These are phyloP conservation scores for Musa balbisiana DNA, from an alignment of 202 grass and related monocot species.

Conservation along the genomic window DNA sequence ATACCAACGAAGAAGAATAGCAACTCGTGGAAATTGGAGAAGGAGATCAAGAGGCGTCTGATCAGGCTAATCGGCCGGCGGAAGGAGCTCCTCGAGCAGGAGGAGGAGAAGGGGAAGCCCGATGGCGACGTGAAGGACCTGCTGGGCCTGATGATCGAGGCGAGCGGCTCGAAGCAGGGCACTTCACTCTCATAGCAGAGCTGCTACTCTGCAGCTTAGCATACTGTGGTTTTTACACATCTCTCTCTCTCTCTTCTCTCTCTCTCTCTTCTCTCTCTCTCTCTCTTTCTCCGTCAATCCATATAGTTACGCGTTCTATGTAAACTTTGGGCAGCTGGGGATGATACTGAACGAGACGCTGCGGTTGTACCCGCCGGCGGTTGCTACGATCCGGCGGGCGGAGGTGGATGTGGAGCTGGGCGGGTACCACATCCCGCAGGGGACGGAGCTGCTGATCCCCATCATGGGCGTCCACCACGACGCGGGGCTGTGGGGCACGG, in stretches of 20 bases:
- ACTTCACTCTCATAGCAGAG: too few relatives aligned
- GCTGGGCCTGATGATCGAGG: conserved; percentile 82
- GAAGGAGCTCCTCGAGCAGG: conserved; percentile 26
- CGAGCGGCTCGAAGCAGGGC: conserved; percentile 11
- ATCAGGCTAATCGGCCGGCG: conserved; percentile 55
- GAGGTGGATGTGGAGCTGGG: conserved; percentile 77
- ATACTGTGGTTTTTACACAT: too few relatives aligned
- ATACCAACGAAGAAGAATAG: conserved; percentile 91
- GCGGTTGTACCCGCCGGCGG: conserved; percentile 85
- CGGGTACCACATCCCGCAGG: conserved; percentile 62
- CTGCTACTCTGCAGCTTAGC: too few relatives aligned
- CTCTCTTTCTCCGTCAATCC: neutral
- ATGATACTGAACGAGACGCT: conserved; percentile 93
- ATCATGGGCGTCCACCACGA: conserved; percentile 99
- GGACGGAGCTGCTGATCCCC: conserved; percentile 80
- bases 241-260: too few relatives aligned
- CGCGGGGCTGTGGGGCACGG: conserved; percentile 54
- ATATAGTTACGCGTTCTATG: neutral
- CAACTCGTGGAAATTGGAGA: conserved; percentile 89
- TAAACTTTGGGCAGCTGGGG: conserved; percentile 34
- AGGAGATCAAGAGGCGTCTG: conserved; percentile 79
- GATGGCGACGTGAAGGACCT: conserved; percentile 56
- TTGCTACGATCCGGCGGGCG: conserved; percentile 79
- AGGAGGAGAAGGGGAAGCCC: conserved; percentile 27
- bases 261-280: conserved; percentile 2